Percentiles rank a stretch among this genome's conserved stretches.
These are phyloP conservation scores for Cercospora berteroae DNA, from an alignment of 2,329 filamentous ascomycete species.

Conservation along the genomic window DNA sequence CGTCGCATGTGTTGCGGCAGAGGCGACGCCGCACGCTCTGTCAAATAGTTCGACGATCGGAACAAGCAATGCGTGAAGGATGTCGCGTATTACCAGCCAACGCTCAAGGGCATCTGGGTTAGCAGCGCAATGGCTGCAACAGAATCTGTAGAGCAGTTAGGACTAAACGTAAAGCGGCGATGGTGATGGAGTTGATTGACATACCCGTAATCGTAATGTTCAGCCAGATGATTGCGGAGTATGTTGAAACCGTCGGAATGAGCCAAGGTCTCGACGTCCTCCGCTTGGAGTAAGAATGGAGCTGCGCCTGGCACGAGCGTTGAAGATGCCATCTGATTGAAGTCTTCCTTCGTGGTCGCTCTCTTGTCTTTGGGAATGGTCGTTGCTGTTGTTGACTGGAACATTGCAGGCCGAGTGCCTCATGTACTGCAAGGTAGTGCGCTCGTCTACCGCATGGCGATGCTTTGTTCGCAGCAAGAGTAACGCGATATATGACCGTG, in stretches of 20 bases:
- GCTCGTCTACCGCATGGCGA: slow-evolving; percentile 12
- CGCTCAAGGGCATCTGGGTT: slow-evolving; percentile 37
- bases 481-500: background rate
- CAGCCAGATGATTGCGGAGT: slow-evolving; percentile 44
- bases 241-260: slow-evolving; percentile 46
- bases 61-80: slow-evolving; percentile 58
- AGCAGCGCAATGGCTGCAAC: slow-evolving; percentile 41
- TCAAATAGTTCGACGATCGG: slow-evolving; percentile 58
- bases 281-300: slow-evolving; percentile 45
- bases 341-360: background rate
- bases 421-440: background rate
- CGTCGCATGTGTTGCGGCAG: slow-evolving; percentile 48
- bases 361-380: background rate
- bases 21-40: slow-evolving; percentile 54
- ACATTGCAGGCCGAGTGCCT: background rate
- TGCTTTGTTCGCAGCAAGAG: slow-evolving; percentile 5
- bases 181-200: slow-evolving; percentile 11
- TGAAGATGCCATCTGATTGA: slow-evolving; percentile 2
- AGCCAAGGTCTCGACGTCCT: slow-evolving; percentile 43
- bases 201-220: slow-evolving; percentile 42
- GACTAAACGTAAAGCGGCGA: slow-evolving; percentile 37
- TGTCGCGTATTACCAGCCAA: slow-evolving; percentile 56
- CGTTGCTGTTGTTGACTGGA: background rate
- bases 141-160: slow-evolving; percentile 44
- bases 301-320: slow-evolving; percentile 32